Evolutionary conservation across 257 asterid genomes (phyloP).

Genomic region (Salvia rosmarinus): DNA sequence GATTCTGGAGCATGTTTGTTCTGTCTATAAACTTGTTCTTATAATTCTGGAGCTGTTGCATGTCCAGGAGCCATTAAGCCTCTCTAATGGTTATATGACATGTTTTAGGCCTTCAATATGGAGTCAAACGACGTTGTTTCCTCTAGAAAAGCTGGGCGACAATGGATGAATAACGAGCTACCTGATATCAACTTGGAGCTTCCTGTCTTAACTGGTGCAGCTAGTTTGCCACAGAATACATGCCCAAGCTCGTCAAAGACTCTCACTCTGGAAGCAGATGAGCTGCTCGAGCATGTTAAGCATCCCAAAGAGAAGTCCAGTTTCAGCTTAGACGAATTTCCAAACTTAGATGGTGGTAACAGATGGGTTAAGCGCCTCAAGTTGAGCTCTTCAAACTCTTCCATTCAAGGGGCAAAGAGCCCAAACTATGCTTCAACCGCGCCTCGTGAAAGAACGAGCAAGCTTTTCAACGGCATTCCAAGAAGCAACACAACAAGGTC

Average conservation of each 20-base stretch:
- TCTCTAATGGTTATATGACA: not conserved
- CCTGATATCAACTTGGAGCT: slow-evolving; percentile 52
- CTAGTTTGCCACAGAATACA: slow-evolving; percentile 36
- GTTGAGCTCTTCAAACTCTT: slow-evolving; percentile 40
- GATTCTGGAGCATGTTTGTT: not conserved
- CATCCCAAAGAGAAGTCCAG: slow-evolving; percentile 39
- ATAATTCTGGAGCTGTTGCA: not conserved
- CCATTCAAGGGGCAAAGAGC: slow-evolving; percentile 44
- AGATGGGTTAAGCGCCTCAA: slow-evolving; percentile 81
- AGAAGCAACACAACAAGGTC: slow-evolving; percentile 27
- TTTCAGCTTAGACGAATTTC: slow-evolving; percentile 26
- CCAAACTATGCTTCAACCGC: slow-evolving; percentile 38
- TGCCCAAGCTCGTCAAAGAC: slow-evolving; percentile 59
- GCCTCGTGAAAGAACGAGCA: slow-evolving; percentile 38
- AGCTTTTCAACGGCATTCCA: slow-evolving; percentile 25
- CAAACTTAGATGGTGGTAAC: slow-evolving; percentile 44
- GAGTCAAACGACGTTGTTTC: slow-evolving; percentile 13
- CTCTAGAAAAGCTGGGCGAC: slow-evolving; percentile 32
- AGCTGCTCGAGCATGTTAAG: slow-evolving; percentile 45
- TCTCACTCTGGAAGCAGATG: slow-evolving; percentile 59
- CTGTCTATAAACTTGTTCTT: not conserved
- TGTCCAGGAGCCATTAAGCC: not conserved
- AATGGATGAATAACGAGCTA: slow-evolving; percentile 2
- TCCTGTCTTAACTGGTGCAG: slow-evolving; percentile 41
- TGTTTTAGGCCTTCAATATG: slow-evolving; percentile 30